Conservation (phyloP, 2,329 filamentous ascomycete species). For the Chaetomium olivaceum region DNA sequence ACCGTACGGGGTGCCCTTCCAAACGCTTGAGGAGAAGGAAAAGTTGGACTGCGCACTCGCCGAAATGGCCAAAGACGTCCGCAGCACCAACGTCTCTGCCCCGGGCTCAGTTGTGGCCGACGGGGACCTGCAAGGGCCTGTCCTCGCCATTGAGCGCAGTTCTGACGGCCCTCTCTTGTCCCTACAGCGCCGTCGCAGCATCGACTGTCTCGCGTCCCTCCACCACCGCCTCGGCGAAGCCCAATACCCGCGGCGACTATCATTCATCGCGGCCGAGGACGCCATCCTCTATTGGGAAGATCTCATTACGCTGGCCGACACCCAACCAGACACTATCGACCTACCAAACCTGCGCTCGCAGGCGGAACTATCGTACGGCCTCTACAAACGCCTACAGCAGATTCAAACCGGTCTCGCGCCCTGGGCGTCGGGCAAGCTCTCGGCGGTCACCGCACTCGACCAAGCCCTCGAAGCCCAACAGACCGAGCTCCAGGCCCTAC, state of each 20-base stretch:
- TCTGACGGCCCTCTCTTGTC: conserved; percentile 47
- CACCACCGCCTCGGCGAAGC: conserved; percentile 51
- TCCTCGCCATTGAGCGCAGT: conserved; percentile 51
- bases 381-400: conserved; percentile 54
- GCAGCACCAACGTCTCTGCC: conserved; percentile 53
- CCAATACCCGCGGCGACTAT: conserved; percentile 70
- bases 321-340: conserved; percentile 32
- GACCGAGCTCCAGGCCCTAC: conserved; percentile 65
- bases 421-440: conserved; percentile 63
- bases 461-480: conserved; percentile 62
- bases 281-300: conserved; percentile 69
- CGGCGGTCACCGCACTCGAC: conserved; percentile 60
- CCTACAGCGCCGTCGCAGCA: conserved; percentile 64
- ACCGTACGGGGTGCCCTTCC: neutral
- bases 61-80: conserved; percentile 46
- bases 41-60: conserved; percentile 32
- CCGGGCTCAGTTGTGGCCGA: conserved; percentile 62
- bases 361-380: conserved; percentile 56
- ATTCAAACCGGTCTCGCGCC: conserved; percentile 56
- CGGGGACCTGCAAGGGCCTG: conserved; percentile 56
- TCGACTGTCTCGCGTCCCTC: conserved; percentile 42
- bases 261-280: conserved; percentile 74
- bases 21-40: conserved; percentile 19
- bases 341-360: conserved; percentile 17
- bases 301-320: conserved; percentile 43